Base-by-base conservation (phyloP, 495 filamentous ascomycete genomes). In the Aspergillus olivimuriae region DNA sequence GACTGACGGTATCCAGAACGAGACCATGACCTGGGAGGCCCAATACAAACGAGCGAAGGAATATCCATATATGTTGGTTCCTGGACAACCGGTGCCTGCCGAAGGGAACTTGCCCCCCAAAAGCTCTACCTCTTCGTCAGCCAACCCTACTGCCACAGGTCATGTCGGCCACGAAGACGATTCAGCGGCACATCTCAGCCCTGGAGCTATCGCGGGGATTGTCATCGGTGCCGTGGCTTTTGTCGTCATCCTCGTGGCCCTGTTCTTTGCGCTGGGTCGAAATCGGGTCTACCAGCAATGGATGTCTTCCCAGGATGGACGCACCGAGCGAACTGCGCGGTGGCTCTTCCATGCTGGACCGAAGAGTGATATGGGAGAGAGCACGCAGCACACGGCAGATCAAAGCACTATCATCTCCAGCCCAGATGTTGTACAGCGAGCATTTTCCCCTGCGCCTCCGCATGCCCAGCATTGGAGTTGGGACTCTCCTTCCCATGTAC, bases 221-320 rank as follows among this genome's bases (percentile, higher is more conserved):
- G 53, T 48, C 0, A 41, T 65, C n/a, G 66, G 62, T 12, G 32
- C 33, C 2, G 55, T 60, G 7, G 63, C 53, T 7, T 63, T 69
- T 26, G 39, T 65, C 20, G 53, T 21, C 1, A 53, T 70, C 15
- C 37, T 73, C 22, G 47, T 61, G 1, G 52, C 57, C 1, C 43
- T 72, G 2, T 59, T 69, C 50, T 72, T 70, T 49, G 41, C 65
- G 2, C 60, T 70, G 16, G 63, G 68, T 24, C 58, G 65, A 12
- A 67, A 69, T 37, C 52, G 57, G 5, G 53, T 65, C 0, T 69
- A 65, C 33, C 44, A 44, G n/a, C 47, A 67, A 30, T 67, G 66
- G 65, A 53, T 63, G 47, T 59, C 59, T 0, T 65, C 61, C 1
- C 39, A 61, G 37, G 61, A 61, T 26, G 61, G 55, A 1, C 55